Evolutionary conservation across 2,329 filamentous ascomycete genomes (phyloP).

Genomic region (Alternaria atra): DNA sequence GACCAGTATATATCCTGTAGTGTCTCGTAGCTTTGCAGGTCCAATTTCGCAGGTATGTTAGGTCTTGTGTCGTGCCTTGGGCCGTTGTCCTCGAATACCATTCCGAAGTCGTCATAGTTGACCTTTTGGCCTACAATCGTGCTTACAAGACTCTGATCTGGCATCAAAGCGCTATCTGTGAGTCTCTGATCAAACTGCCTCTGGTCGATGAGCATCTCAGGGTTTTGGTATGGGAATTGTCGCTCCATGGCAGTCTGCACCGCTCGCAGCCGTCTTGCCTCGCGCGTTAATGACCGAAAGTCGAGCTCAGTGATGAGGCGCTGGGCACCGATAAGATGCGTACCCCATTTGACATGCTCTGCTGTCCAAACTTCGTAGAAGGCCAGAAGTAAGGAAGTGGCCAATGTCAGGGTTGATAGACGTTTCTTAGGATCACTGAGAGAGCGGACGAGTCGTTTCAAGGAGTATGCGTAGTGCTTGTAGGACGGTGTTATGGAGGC

Average conservation of each 20-base stretch:
- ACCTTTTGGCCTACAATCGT: constrained; percentile 66
- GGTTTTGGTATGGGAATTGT: constrained; percentile 42
- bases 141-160: constrained; percentile 64
- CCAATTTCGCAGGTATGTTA: constrained; percentile 51
- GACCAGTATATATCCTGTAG: constrained; percentile 93
- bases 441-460: constrained; percentile 79
- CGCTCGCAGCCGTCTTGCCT: constrained; percentile 72
- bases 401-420: constrained; percentile 81
- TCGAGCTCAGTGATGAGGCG: constrained; percentile 86
- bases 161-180: constrained; percentile 58
- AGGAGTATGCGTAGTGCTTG: constrained; percentile 89
- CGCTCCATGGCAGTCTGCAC: constrained; percentile 54
- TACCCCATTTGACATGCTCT: constrained; percentile 95
- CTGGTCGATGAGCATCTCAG: constrained; percentile 44
- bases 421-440: constrained; percentile 76
- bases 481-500: constrained; percentile 80
- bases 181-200: constrained; percentile 38
- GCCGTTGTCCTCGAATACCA: constrained; percentile 53
- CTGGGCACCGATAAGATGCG: constrained; percentile 84
- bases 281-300: constrained; percentile 74
- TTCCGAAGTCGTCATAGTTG: constrained; percentile 66
- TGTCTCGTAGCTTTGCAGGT: constrained; percentile 82
- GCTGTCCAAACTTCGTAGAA: constrained; percentile 96
- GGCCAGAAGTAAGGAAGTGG: constrained; percentile 82
- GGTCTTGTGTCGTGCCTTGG: constrained; percentile 49